A percentile compares a stretch with the other conserved stretches of the same genome.
Evolutionary conservation across 139 green algal genomes (phyloP).

Genomic region (Chlorella vulgaris): DNA sequence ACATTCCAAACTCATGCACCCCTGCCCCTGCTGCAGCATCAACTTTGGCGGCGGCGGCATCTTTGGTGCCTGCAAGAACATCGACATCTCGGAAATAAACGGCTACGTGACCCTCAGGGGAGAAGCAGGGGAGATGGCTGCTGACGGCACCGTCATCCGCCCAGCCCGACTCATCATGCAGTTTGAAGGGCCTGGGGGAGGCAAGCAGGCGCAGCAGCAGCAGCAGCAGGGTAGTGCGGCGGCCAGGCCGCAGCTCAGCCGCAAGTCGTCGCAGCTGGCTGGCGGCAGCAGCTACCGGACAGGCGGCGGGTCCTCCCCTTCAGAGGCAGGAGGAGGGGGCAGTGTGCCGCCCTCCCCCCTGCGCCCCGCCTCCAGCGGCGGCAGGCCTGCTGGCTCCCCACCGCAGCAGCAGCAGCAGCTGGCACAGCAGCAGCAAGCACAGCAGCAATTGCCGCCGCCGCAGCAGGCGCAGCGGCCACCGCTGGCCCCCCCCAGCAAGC

Average conservation of each 20-base stretch:
- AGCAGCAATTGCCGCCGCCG: background rate
- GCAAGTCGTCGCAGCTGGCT: slow-evolving; percentile 21
- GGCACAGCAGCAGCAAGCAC: background rate
- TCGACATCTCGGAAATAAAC: slow-evolving; percentile 70
- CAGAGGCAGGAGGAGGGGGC: background rate
- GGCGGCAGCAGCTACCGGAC: background rate
- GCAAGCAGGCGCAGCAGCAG: background rate
- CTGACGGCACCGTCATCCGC: slow-evolving; percentile 12
- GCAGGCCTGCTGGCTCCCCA: background rate
- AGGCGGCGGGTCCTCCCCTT: background rate
- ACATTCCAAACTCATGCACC: too few species aligned
- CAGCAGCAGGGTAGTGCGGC: background rate
- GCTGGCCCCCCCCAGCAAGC: background rate
- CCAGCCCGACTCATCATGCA: slow-evolving; percentile 36
- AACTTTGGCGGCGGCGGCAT: slow-evolving; percentile 69
- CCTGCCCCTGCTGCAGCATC: slow-evolving; percentile 55
- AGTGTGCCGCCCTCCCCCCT: background rate
- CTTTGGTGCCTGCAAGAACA: slow-evolving; percentile 73
- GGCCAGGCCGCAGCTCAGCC: background rate
- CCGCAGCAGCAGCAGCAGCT: background rate
- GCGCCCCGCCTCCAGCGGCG: background rate
- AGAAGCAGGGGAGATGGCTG: slow-evolving; percentile 24
- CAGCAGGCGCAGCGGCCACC: background rate
- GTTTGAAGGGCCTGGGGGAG: slow-evolving; percentile 21
- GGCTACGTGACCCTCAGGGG: slow-evolving; percentile 49